These are phyloP conservation scores for Neopestalotiopsis sp. DNA, from an alignment of 2,329 filamentous ascomycete genomes.

Conservation along the genomic window DNA sequence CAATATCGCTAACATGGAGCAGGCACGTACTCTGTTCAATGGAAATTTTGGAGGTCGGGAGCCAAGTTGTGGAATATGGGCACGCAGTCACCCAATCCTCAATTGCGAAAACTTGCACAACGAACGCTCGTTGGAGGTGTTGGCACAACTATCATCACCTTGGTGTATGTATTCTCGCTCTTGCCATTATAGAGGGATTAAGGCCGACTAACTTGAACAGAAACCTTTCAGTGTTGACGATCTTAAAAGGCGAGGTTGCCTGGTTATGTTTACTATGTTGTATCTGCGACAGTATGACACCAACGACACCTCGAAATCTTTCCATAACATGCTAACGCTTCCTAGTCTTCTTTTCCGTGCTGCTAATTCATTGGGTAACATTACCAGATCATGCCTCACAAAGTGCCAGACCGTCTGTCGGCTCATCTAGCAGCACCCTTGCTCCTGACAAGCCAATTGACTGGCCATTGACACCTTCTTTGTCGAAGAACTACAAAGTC, in stretches of 20 bases:
- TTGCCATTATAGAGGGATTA: no score
- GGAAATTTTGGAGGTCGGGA: background rate
- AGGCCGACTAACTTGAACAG: background rate
- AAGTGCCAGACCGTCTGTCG: background rate
- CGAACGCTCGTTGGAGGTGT: constrained; percentile 4
- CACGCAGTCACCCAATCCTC: background rate
- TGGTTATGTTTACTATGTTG: constrained; percentile 8
- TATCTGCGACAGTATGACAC: background rate
- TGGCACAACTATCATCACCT: background rate
- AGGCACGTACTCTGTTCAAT: constrained; percentile 6
- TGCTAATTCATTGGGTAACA: constrained; percentile 6
- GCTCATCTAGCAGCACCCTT: background rate
- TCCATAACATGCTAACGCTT: background rate
- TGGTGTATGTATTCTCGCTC: background rate
- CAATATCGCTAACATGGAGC: background rate
- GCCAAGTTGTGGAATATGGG: background rate
- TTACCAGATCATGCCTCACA: background rate
- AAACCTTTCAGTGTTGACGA: background rate
- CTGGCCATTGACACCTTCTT: background rate
- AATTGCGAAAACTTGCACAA: background rate
- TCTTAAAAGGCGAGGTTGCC: background rate
- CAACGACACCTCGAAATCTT: no score
- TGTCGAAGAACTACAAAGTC: background rate
- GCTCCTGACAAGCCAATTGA: background rate
- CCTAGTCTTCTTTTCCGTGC: background rate